phyloP scores from a whole-genome alignment of 2,329 filamentous ascomycete species.

The Cladophialophora immunda region DNA sequence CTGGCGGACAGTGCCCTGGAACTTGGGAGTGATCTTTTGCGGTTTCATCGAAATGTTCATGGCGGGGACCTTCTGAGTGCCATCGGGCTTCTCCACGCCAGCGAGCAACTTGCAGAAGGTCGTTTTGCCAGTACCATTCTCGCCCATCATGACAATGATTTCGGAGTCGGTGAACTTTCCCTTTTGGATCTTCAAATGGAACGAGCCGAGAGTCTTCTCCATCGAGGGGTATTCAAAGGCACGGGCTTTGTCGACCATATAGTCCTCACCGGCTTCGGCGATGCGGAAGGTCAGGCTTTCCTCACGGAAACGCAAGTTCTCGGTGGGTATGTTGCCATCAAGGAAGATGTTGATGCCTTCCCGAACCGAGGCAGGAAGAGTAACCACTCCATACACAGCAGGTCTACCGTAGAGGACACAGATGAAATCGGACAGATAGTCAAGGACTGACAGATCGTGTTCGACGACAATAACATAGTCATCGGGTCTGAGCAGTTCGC shows the following conservation, averaged over 20 bases:
- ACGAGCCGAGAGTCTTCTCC: conserved; percentile 90
- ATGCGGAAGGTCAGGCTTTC: conserved; percentile 97
- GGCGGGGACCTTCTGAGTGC: conserved; percentile 77
- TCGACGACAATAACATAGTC: conserved; percentile 99
- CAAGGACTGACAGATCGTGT: conserved; percentile 97
- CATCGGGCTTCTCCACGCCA: conserved; percentile 90
- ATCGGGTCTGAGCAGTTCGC: conserved; percentile 83
- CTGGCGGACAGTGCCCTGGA: conserved; percentile 93
- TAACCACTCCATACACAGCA: conserved; percentile 97
- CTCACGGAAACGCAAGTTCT: conserved; percentile 97
- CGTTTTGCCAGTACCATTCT: conserved; percentile 99
- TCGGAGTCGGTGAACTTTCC: conserved; percentile 97
- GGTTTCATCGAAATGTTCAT: conserved; percentile 99
- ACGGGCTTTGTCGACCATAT: conserved; percentile 81
- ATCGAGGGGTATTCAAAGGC: conserved; percentile 88
- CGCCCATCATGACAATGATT: conserved; percentile 99
- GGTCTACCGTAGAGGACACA: conserved; percentile 96
- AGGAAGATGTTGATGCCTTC: conserved; percentile 99
- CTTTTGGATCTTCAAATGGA: conserved; percentile 80
- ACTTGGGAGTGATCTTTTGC: conserved; percentile 98
- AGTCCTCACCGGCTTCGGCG: conserved; percentile 87
- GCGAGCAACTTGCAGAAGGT: conserved; percentile 98
- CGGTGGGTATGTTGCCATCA: conserved; percentile 95
- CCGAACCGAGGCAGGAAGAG: conserved; percentile 91
- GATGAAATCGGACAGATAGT: conserved; percentile 98